Conservation (phyloP, 306 rosid genomes). For the Castanopsis chinensis region DNA sequence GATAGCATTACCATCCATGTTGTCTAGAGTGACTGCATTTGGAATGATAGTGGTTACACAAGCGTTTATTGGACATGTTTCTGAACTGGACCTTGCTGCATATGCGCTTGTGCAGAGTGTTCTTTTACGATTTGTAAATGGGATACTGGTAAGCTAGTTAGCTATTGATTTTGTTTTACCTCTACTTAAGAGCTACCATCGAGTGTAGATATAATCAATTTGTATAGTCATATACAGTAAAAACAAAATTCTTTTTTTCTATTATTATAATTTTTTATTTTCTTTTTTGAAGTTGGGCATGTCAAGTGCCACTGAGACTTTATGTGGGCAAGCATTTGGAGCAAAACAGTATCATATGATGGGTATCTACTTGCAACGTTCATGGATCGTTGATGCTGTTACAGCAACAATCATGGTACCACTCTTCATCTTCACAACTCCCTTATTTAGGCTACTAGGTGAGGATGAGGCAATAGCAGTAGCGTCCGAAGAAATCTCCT, state of each 20-base stretch:
- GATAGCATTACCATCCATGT: constrained; percentile 55
- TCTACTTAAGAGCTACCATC: too few species aligned
- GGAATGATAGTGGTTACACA: constrained; percentile 52
- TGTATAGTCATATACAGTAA: too few species aligned
- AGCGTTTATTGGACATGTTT: constrained; percentile 52
- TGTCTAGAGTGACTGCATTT: constrained; percentile 44
- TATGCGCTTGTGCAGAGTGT: constrained; percentile 49
- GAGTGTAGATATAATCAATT: too few species aligned
- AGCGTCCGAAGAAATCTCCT: constrained; percentile 37
- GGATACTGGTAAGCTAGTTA: constrained; percentile 37
- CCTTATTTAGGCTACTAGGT: constrained; percentile 35
- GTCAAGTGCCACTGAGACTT: constrained; percentile 56
- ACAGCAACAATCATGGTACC: constrained; percentile 37
- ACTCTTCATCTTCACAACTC: constrained; percentile 42
- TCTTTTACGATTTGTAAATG: constrained; percentile 48
- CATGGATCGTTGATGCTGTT: constrained; percentile 41
- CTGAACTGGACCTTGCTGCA: constrained; percentile 45
- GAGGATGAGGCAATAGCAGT: constrained; percentile 36
- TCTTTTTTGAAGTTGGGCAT: constrained; percentile 38
- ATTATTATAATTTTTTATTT: background rate
- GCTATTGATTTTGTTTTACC: too few species aligned
- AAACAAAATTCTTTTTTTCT: background rate
- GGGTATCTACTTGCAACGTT: constrained; percentile 62
- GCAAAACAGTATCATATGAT: constrained; percentile 52
- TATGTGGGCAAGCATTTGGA: constrained; percentile 64